These are phyloP conservation scores for Cytidiella melzeri DNA, from an alignment of 768 basidiomycete genomes.

Conservation along the genomic window DNA sequence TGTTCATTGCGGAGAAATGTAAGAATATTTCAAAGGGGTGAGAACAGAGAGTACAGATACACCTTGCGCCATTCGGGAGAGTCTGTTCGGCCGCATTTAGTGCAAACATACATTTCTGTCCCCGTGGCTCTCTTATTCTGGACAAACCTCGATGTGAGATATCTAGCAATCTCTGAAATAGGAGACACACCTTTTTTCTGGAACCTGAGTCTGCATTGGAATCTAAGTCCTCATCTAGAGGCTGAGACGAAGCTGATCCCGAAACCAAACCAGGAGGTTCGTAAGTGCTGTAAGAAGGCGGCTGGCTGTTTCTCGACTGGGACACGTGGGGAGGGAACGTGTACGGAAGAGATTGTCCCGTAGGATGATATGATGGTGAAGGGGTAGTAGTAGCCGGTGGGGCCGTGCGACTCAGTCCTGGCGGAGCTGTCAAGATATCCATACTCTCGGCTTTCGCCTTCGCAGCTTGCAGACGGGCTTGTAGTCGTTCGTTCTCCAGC, in stretches of 20 bases:
- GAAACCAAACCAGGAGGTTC: background rate
- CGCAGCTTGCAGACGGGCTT: constrained; percentile 41
- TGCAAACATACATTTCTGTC: constrained; percentile 76
- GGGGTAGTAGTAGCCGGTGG: too few relatives aligned
- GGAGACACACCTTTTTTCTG: constrained; percentile 50
- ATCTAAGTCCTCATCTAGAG: constrained; percentile 4
- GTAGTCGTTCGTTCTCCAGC: constrained; percentile 77
- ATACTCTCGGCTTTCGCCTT: background rate
- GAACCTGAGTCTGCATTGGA: constrained; percentile 37
- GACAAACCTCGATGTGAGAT: background rate
- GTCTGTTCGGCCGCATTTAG: constrained; percentile 90
- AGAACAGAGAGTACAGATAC: constrained; percentile 4
- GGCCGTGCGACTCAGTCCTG: constrained; percentile 4
- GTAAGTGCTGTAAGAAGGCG: background rate
- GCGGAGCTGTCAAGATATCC: background rate
- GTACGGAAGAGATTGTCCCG: background rate
- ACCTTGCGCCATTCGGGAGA: constrained; percentile 98
- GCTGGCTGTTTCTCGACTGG: background rate
- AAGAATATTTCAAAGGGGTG: background rate
- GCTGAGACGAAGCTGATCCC: background rate
- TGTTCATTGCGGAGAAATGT: constrained; percentile 22
- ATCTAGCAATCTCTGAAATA: background rate
- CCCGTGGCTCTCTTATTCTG: constrained; percentile 19
- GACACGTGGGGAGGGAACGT: background rate
- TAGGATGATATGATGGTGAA: constrained; percentile 4